Evolutionary conservation across 495 filamentous ascomycete genomes (phyloP), one percentile per base, ranked within the genome.

Genomic region (Emericellopsis terricola): DNA sequence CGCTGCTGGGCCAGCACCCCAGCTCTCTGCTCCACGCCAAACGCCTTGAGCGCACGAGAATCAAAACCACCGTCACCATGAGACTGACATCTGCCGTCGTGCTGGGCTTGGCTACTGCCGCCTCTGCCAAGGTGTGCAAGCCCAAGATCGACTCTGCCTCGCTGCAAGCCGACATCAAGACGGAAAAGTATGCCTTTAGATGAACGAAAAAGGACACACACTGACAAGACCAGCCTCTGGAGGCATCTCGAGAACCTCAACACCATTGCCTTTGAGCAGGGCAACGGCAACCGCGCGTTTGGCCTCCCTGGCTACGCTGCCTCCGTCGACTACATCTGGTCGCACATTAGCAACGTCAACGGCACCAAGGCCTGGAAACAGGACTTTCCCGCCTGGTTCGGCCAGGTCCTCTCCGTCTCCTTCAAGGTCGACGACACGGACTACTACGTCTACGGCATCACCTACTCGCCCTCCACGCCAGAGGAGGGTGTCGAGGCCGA

Each of bases 281-380:
- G 57, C 2, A 15, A 15, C 3, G 57, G 56, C 7, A 66, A 64
- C 36, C 48, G 62, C 8, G 62, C 62, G 21, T 66, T 66, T 33
- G 62, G 62, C 5, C 40, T 55, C 15, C 55, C 59, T 0, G 62
- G 62, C 15, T 64, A 62, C 43, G 38, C 38, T 3, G 62, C 57
- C 3, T 61, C 59, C 3, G 50, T 57, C 14, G 56, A 66, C 30
- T 65, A 59, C 38, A 45, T 66, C 29, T 44, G 47, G 16, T 38
- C 42, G 8, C 41, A 42, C 3, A 35, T 50, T 3, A 41, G 43
- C 36, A 47, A 49, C 2, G 43, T 46, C 23, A 23, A 40, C 7
- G 38, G 39, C 13, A 49, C 40, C 10, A 46, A 44, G 21, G 48
- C 50, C 10, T 59, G 48, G 46, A 47, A 52, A 15, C 61, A 66